These are phyloP conservation scores for Kazachstania martiniae DNA, from an alignment of 805 yeast genomes.

Conservation along the genomic window DNA sequence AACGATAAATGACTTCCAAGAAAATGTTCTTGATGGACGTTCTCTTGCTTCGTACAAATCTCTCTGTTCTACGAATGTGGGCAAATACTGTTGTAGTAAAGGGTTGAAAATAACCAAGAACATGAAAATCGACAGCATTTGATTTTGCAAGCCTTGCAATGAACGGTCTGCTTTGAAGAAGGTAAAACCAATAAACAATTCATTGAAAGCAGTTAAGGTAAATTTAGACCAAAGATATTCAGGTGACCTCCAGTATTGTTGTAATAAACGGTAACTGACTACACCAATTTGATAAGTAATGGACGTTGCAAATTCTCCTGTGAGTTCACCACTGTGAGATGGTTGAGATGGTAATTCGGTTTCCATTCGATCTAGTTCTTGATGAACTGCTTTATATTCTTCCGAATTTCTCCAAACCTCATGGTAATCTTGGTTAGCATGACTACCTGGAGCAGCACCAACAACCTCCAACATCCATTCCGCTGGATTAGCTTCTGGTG, in stretches of 20 bases:
- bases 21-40: conserved; percentile 59
- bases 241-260: conserved; percentile 63
- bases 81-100: conserved; percentile 51
- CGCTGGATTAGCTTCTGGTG: conserved; percentile 64
- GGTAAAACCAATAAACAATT: conserved; percentile 65
- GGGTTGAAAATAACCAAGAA: conserved; percentile 46
- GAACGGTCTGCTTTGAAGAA: conserved; percentile 58
- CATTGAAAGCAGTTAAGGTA: conserved; percentile 40
- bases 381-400: conserved; percentile 47
- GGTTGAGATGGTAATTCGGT: conserved; percentile 37
- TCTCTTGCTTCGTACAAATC: conserved; percentile 63
- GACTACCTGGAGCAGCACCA: conserved; percentile 77
- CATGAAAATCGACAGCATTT: conserved; percentile 70
- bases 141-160: conserved; percentile 67
- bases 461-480: conserved; percentile 88
- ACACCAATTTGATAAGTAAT: conserved; percentile 31
- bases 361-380: conserved; percentile 57
- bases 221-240: conserved; percentile 50
- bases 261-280: conserved; percentile 45
- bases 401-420: conserved; percentile 69
- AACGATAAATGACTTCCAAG: conserved; percentile 51
- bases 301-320: conserved; percentile 35
- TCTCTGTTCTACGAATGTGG: conserved; percentile 51
- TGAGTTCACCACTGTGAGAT: conserved; percentile 19
- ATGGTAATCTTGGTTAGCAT: conserved; percentile 59